phyloP scores from a whole-genome alignment of 345 rosid species.

The Jatropha curcas region DNA sequence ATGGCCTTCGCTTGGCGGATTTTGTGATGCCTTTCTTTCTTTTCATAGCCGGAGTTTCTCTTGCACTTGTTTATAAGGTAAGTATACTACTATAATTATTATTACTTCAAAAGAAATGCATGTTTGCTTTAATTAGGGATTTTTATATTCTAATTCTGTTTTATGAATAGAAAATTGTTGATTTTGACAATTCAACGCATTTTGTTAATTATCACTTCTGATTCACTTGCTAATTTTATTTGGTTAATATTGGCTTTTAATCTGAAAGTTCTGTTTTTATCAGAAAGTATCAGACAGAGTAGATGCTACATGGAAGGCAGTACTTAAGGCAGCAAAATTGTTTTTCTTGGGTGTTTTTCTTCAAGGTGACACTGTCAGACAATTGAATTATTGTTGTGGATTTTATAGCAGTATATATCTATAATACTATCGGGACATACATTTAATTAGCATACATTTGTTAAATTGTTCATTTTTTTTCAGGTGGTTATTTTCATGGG shows the following conservation, averaged over 20 bases:
- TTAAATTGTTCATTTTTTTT: not conserved
- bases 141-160: not conserved
- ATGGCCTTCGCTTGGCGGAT: slow-evolving; percentile 48
- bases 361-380: slow-evolving; percentile 37
- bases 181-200: not conserved
- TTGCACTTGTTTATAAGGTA: slow-evolving; percentile 52
- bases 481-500: slow-evolving; percentile 56
- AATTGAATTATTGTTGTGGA: not conserved
- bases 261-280: not conserved
- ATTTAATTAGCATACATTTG: not conserved
- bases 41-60: slow-evolving; percentile 46
- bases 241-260: not conserved
- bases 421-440: no score
- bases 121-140: not conserved
- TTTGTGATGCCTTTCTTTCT: slow-evolving; percentile 55
- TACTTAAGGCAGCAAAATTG: slow-evolving; percentile 38
- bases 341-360: slow-evolving; percentile 46
- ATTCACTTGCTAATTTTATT: not conserved
- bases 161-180: not conserved
- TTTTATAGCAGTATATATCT: not conserved
- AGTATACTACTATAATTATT: not conserved
- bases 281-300: slow-evolving; percentile 43
- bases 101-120: not conserved
- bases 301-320: slow-evolving; percentile 42
- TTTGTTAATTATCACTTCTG: not conserved